Evolutionary conservation across 2,329 filamentous ascomycete genomes (phyloP).

Genomic region (Ophiocordyceps camponoti-rufipedis): DNA sequence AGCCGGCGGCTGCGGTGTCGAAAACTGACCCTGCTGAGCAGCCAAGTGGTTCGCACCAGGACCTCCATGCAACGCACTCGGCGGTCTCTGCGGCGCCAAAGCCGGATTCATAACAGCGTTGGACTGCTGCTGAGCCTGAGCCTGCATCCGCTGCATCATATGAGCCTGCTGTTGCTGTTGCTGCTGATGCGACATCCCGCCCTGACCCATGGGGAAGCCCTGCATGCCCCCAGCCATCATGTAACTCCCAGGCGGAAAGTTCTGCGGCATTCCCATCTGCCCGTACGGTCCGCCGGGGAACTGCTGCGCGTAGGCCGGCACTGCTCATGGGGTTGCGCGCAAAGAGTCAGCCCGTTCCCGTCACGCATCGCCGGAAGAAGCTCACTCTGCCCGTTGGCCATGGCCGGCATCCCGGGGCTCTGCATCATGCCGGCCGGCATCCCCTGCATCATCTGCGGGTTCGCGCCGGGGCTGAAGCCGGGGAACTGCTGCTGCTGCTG

Average conservation of each 20-base stretch:
- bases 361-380: slow-evolving; percentile 3
- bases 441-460: slow-evolving; percentile 35
- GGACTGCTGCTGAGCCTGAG: slow-evolving; percentile 11
- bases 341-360: slow-evolving; percentile 4
- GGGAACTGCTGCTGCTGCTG: slow-evolving; percentile 31
- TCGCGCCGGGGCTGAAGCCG: slow-evolving; percentile 29
- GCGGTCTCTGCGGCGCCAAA: slow-evolving; percentile 14
- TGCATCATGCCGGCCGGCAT: slow-evolving; percentile 45
- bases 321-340: slow-evolving; percentile 11
- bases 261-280: slow-evolving; percentile 28
- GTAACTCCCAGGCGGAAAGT: slow-evolving; percentile 24
- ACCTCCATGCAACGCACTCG: slow-evolving; percentile 14
- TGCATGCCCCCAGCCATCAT: slow-evolving; percentile 37
- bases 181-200: slow-evolving; percentile 19
- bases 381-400: slow-evolving; percentile 45
- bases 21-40: slow-evolving; percentile 14
- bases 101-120: slow-evolving; percentile 11
- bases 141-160: slow-evolving; percentile 25
- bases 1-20: slow-evolving; percentile 16
- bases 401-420: slow-evolving; percentile 38
- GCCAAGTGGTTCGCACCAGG: slow-evolving; percentile 9
- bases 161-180: slow-evolving; percentile 20
- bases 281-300: slow-evolving; percentile 40
- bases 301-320: slow-evolving; percentile 39
- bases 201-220: slow-evolving; percentile 36